These are phyloP conservation scores for Phytophthora sp. DNA, from an alignment of 352 stramenopile genomes.

Conservation along the genomic window DNA sequence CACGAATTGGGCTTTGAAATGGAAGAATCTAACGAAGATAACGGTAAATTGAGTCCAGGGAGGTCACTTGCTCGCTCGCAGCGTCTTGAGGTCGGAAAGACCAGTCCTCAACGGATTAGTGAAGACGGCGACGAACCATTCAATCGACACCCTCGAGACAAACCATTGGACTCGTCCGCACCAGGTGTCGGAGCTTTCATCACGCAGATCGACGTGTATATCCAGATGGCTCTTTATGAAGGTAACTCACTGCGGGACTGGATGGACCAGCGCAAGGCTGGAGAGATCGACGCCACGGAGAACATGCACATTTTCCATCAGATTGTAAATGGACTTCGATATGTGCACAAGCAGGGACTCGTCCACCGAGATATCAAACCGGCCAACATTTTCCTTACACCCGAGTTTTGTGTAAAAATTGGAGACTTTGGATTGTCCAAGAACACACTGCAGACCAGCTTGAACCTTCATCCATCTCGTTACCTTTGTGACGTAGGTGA, in stretches of 20 bases:
- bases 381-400: conserved; percentile 82
- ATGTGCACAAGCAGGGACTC: conserved; percentile 76
- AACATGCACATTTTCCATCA: conserved; percentile 80
- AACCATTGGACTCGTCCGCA: conserved; percentile 26
- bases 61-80: conserved; percentile 27
- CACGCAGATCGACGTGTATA: conserved; percentile 88
- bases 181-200: conserved; percentile 38
- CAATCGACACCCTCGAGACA: conserved; percentile 19
- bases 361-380: conserved; percentile 87
- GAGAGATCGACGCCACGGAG: conserved; percentile 43
- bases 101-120: conserved; percentile 22
- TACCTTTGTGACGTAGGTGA: conserved; percentile 56
- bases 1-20: conserved; percentile 70
- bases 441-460: conserved; percentile 62
- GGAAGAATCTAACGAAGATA: conserved; percentile 25
- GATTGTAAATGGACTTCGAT: conserved; percentile 75
- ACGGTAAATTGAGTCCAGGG: conserved; percentile 24
- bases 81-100: conserved; percentile 2
- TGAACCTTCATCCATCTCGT: conserved; percentile 60
- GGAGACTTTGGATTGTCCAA: conserved; percentile 85
- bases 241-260: conserved; percentile 87
- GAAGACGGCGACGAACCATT: conserved; percentile 28
- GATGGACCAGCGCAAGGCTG: conserved; percentile 59
- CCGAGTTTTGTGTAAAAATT: conserved; percentile 80
- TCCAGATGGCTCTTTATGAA: conserved; percentile 95